Base-by-base conservation (phyloP, 1,284 basidiomycete species). In the Malassezia equina region DNA sequence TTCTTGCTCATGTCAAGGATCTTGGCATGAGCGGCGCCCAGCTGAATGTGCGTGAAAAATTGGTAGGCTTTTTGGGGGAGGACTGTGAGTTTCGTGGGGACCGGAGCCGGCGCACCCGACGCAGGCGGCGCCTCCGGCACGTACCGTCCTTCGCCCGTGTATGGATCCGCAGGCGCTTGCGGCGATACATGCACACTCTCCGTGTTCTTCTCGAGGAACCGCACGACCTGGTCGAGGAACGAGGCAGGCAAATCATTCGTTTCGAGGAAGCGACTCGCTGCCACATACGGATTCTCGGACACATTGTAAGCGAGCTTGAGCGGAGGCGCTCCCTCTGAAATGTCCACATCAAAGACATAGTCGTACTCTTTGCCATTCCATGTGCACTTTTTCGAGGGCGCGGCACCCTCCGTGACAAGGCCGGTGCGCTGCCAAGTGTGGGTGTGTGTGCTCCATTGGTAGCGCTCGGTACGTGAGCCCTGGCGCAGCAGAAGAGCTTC, bases 291-390 rank as follows among this genome's bases (percentile, higher is more conserved):
- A 74, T 96, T 96, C 63, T 99, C 93, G 42, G 48, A 62, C 23
- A 66, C 55, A 43, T 96, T 96, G 76, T 88, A 98, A 0, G 93
- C 91, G 28, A 99, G 80, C 72, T 96, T 96, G 61, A 98, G 79
- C 6, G 90, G 85, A 6, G 93, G 91, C 21, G 83, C 83, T 7
- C 90, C 93, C 62, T 96, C 93, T 61, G 88, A 81, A 25, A 96
- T 86, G 69, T 96, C 93, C 17, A 99, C 91, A 68, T 96, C 91
- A 68, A 98, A 98, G 7, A 99, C 93, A 68, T 95, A 93, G 77
- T 99, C 94, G 71, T 91, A 99, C 76, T 96, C 93, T 72, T 85
- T 85, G 27, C 94, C 94, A 33, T 77, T 65, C 73, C 86, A 86
- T 5, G 93, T 80, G 75, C 93, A 88, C 76, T 89, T 95, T 57